Percentiles rank a stretch among this genome's conserved stretches.
phyloP scores from a whole-genome alignment of 306 rosid genomes.

The Parietaria judaica region DNA sequence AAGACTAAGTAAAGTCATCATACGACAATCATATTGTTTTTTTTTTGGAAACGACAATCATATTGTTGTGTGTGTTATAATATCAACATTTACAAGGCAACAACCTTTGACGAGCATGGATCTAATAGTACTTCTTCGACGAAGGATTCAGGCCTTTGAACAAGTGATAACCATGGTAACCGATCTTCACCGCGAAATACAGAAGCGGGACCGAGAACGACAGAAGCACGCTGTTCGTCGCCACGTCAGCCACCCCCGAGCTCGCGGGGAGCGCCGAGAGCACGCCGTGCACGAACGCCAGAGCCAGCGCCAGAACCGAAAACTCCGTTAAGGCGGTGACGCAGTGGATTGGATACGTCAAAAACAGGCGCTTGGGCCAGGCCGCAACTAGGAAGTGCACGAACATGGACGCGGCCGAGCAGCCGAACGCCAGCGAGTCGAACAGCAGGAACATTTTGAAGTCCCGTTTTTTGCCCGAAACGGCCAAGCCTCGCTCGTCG shows the following conservation, averaged over 20 bases:
- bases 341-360: constrained; percentile 1
- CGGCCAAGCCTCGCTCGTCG: constrained; percentile 6
- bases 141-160: neutral
- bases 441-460: constrained; percentile 8
- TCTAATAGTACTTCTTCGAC: neutral
- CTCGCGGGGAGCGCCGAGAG: constrained; percentile 6
- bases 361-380: constrained; percentile 5
- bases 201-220: constrained; percentile 8
- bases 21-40: too few species aligned
- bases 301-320: constrained; percentile 4
- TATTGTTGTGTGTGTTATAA: too few species aligned
- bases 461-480: neutral
- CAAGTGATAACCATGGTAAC: constrained; percentile 5
- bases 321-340: constrained; percentile 5
- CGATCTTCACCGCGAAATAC: constrained; percentile 7
- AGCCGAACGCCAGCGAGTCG: constrained; percentile 18
- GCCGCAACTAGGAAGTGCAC: constrained; percentile 10
- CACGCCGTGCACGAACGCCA: constrained; percentile 4
- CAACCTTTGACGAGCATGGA: too few species aligned
- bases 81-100: too few species aligned
- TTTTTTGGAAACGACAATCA: too few species aligned
- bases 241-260: constrained; percentile 5
- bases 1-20: too few species aligned
- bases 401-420: constrained; percentile 10
- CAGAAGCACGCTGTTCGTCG: constrained; percentile 13